These are phyloP conservation scores for Acanthamoeba triangularis DNA, from an alignment of 208 protist genomes.

Conservation along the genomic window DNA sequence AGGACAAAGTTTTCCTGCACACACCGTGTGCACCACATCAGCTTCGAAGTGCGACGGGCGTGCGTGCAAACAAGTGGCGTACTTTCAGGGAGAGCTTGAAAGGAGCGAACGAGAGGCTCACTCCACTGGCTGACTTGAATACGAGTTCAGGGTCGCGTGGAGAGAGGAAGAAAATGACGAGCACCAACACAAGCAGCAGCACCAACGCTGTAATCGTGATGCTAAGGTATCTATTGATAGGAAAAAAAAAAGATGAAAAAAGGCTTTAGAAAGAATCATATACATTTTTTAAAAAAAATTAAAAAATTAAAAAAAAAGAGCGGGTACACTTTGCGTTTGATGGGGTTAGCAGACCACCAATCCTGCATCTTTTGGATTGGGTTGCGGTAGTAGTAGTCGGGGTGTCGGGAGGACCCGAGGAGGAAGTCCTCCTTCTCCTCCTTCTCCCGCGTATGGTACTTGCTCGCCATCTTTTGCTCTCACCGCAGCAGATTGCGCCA, in stretches of 20 bases:
- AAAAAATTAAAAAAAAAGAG: neutral
- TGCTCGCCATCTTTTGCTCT: neutral
- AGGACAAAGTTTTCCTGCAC: conserved; percentile 8
- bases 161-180: conserved; percentile 62
- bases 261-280: too few species aligned
- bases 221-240: neutral
- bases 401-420: neutral
- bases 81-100: conserved; percentile 24
- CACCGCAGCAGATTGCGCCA: too few species aligned
- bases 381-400: conserved; percentile 40
- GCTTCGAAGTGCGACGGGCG: too few species aligned
- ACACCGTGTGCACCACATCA: too few species aligned
- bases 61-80: neutral
- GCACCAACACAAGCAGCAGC: conserved; percentile 13
- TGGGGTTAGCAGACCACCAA: conserved; percentile 32
- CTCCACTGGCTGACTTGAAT: conserved; percentile 13
- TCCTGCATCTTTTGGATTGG: conserved; percentile 12
- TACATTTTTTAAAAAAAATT: neutral
- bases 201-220: neutral
- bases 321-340: conserved; percentile 50
- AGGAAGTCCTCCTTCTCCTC: conserved; percentile 23
- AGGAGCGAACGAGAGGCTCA: conserved; percentile 16
- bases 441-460: neutral
- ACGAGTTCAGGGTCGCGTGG: conserved; percentile 38
- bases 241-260: too few species aligned